Conservation (phyloP, 495 filamentous ascomycete species). For the Xylaria scruposa region DNA sequence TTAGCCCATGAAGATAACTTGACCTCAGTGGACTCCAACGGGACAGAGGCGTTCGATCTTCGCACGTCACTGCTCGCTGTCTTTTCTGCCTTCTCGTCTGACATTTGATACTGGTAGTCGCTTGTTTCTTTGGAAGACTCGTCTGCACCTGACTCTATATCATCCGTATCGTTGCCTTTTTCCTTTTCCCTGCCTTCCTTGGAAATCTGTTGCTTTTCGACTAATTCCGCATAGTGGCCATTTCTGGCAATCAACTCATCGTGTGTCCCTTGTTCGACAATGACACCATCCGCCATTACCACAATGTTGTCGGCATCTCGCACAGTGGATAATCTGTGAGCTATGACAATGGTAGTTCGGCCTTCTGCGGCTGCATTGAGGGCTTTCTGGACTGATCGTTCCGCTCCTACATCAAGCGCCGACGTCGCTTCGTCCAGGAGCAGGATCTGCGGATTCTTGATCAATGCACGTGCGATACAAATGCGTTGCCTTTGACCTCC, state of each 20-base stretch:
- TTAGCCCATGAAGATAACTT: background rate
- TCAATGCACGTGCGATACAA: slow-evolving; percentile 71
- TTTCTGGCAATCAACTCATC: slow-evolving; percentile 63
- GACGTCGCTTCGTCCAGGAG: slow-evolving; percentile 85
- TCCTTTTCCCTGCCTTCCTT: background rate
- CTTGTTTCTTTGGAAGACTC: background rate
- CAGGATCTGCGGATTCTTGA: slow-evolving; percentile 78
- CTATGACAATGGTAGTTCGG: slow-evolving; percentile 4
- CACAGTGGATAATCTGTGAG: slow-evolving; percentile 73
- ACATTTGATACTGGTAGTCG: background rate
- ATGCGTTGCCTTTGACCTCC: slow-evolving; percentile 71
- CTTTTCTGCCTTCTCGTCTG: background rate
- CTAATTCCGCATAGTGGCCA: slow-evolving; percentile 60
- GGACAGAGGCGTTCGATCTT: background rate
- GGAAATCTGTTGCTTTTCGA: slow-evolving; percentile 51
- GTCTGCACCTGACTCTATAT: background rate
- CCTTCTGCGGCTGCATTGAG: background rate
- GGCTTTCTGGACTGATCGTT: slow-evolving; percentile 68
- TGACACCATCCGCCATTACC: slow-evolving; percentile 64
- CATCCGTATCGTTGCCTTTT: background rate
- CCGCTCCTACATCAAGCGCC: slow-evolving; percentile 75
- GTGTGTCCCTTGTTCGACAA: slow-evolving; percentile 74
- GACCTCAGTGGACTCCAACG: background rate
- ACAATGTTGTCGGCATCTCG: slow-evolving; percentile 74
- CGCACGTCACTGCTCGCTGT: background rate